Evolutionary conservation across 495 filamentous ascomycete genomes (phyloP).

Genomic region (Neurospora sp.): DNA sequence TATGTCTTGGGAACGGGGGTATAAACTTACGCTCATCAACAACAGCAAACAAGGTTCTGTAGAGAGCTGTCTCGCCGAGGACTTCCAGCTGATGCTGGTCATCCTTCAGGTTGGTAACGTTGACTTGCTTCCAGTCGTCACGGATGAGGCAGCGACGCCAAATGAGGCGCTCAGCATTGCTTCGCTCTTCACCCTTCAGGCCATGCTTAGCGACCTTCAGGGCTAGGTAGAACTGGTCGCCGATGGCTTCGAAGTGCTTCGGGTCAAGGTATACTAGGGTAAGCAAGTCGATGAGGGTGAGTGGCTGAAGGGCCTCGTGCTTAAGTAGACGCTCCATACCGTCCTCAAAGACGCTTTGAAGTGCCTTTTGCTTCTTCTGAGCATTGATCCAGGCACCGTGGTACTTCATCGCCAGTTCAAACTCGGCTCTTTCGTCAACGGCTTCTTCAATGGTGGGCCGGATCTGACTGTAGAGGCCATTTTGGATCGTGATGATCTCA

Average conservation of each 20-base stretch:
- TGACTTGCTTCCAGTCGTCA: slow-evolving; percentile 63
- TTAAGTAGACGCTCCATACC: slow-evolving; percentile 55
- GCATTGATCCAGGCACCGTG: slow-evolving; percentile 40
- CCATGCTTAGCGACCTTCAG: slow-evolving; percentile 53
- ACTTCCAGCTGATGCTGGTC: slow-evolving; percentile 35
- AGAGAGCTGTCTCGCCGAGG: slow-evolving; percentile 40
- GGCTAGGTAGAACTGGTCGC: slow-evolving; percentile 58
- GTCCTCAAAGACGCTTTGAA: slow-evolving; percentile 53
- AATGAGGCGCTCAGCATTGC: slow-evolving; percentile 55
- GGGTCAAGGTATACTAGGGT: slow-evolving; percentile 52
- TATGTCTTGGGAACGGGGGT: background rate
- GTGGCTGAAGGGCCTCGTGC: slow-evolving; percentile 53
- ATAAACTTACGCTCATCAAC: slow-evolving; percentile 32
- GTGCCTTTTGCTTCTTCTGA: slow-evolving; percentile 49
- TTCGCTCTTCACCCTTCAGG: slow-evolving; percentile 40
- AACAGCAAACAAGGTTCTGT: slow-evolving; percentile 36
- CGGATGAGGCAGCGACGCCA: slow-evolving; percentile 74
- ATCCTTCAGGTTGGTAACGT: slow-evolving; percentile 41
- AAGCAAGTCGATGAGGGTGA: slow-evolving; percentile 68
- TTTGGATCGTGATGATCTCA: slow-evolving; percentile 60
- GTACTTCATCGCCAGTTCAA: slow-evolving; percentile 61
- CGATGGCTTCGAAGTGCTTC: slow-evolving; percentile 27
- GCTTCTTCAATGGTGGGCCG: slow-evolving; percentile 49
- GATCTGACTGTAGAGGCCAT: slow-evolving; percentile 49
- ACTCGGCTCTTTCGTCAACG: slow-evolving; percentile 66